phyloP scores from a whole-genome alignment of 2,329 filamentous ascomycete genomes.

The Botrytis fabae region DNA sequence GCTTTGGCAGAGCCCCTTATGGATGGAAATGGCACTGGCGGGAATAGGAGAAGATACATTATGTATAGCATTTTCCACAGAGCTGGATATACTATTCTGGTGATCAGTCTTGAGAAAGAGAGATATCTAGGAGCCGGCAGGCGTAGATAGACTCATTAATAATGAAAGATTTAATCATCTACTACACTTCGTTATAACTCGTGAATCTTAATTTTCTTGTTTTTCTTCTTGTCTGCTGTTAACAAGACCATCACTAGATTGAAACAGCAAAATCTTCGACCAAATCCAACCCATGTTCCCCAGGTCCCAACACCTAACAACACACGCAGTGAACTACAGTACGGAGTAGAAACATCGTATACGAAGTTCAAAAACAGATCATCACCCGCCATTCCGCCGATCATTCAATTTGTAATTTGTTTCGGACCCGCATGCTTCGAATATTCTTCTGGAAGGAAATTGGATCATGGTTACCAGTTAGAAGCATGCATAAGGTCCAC shows the following conservation, averaged over 20 bases:
- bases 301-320: not conserved
- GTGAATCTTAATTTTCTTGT: not conserved
- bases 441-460: slow-evolving; percentile 2
- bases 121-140: not conserved
- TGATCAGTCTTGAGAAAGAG: not conserved
- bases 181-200: not conserved
- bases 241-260: not conserved
- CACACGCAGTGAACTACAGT: not conserved
- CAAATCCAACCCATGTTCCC: not conserved
- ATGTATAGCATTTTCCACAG: not conserved
- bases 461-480: not conserved
- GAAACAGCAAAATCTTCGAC: not conserved
- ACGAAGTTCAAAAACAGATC: not conserved
- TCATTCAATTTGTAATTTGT: not conserved
- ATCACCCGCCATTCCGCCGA: not conserved
- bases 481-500: not conserved
- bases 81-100: not conserved
- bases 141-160: not conserved
- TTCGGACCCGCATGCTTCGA: not conserved
- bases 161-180: not conserved
- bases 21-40: not conserved
- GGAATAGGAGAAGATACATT: not conserved
- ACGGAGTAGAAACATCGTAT: not conserved
- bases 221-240: not conserved
- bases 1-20: not conserved